phyloP scores from a whole-genome alignment of 2,329 filamentous ascomycete species.

The Stylonectria norvegica region DNA sequence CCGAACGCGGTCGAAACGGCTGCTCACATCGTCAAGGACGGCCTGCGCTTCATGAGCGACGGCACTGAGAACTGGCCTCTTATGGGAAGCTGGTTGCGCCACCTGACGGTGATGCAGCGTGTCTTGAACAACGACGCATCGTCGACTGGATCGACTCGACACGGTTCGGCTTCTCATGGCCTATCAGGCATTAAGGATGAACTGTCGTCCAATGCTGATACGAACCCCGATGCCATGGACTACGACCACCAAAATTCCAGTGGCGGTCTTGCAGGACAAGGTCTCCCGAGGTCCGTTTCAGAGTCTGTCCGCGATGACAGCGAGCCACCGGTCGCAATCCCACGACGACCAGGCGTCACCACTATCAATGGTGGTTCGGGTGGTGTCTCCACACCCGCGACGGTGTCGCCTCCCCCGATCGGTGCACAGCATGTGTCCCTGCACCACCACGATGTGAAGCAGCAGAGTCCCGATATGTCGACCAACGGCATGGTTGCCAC shows the following conservation, averaged over 20 bases:
- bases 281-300: constrained; percentile 35
- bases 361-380: constrained; percentile 58
- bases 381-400: constrained; percentile 45
- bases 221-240: constrained; percentile 55
- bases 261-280: constrained; percentile 25
- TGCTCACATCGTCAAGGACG: constrained; percentile 54
- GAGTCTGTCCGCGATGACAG: constrained; percentile 46
- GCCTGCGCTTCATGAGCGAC: constrained; percentile 56
- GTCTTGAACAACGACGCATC: constrained; percentile 54
- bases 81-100: constrained; percentile 57
- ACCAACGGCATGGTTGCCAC: constrained; percentile 31
- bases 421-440: constrained; percentile 21
- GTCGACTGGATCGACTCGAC: constrained; percentile 32
- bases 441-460: constrained; percentile 35
- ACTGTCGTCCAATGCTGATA: constrained; percentile 51
- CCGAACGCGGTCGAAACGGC: constrained; percentile 55
- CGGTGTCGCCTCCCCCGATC: constrained; percentile 42
- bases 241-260: constrained; percentile 45
- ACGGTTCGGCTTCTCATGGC: constrained; percentile 31
- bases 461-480: constrained; percentile 31
- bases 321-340: constrained; percentile 49
- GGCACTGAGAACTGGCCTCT: constrained; percentile 59
- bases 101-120: constrained; percentile 59
- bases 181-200: constrained; percentile 50
- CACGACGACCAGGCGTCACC: constrained; percentile 52